These are phyloP conservation scores for Lipomyces sp. DNA, from an alignment of 805 yeast genomes.

Conservation along the genomic window DNA sequence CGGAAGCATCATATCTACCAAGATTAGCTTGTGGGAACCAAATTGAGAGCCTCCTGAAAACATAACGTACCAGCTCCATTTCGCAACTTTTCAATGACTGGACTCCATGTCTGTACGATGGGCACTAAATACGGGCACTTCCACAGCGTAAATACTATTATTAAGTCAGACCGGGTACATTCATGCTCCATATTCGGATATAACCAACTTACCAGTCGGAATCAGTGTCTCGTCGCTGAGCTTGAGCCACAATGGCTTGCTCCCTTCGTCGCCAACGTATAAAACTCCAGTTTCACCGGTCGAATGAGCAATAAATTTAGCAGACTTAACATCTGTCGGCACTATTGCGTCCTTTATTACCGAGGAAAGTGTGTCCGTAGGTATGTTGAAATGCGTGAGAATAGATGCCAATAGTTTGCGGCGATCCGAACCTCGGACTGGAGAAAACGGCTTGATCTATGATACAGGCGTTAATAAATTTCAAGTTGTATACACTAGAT, in stretches of 20 bases:
- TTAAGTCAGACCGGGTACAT: not conserved
- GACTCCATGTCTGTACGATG: constrained; percentile 68
- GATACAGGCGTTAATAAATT: not conserved
- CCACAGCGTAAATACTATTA: constrained; percentile 68
- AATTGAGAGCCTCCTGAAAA: not conserved
- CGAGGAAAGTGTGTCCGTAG: constrained; percentile 46
- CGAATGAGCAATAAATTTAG: constrained; percentile 60
- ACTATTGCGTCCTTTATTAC: constrained; percentile 52
- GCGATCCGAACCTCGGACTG: constrained; percentile 81
- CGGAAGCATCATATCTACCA: constrained; percentile 49
- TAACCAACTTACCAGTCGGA: constrained; percentile 57
- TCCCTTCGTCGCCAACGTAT: constrained; percentile 60
- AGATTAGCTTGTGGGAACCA: not conserved
- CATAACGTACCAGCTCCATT: constrained; percentile 67
- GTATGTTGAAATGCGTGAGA: constrained; percentile 50
- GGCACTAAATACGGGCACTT: constrained; percentile 69
- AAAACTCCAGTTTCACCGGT: constrained; percentile 60
- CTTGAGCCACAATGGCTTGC: constrained; percentile 75
- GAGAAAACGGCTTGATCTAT: constrained; percentile 72
- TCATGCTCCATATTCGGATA: not conserved
- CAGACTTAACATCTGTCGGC: constrained; percentile 63
- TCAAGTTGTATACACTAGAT: not conserved
- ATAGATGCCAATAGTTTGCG: constrained; percentile 56
- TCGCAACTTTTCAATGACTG: constrained; percentile 69
- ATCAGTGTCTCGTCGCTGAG: constrained; percentile 46